Evolutionary conservation across 2,329 filamentous ascomycete genomes (phyloP).

Genomic region (Teratosphaeriaceae sp.): DNA sequence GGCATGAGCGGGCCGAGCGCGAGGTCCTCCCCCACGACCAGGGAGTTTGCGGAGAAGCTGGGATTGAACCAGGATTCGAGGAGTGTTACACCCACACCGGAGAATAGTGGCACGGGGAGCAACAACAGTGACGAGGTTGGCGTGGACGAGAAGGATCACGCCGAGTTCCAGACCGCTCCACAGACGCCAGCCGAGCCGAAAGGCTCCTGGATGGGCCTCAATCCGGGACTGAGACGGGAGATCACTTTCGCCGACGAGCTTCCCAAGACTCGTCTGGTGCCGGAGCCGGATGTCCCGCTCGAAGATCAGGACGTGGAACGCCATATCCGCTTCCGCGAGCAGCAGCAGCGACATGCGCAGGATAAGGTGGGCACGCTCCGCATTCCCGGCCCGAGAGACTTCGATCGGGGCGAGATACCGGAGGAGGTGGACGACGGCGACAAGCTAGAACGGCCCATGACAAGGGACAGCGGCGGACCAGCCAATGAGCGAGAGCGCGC

Average conservation of each 20-base stretch:
- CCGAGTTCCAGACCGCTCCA: background rate
- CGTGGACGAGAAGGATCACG: slow-evolving; percentile 5
- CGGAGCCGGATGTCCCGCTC: slow-evolving; percentile 41
- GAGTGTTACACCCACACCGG: slow-evolving; percentile 30
- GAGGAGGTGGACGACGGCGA: slow-evolving; percentile 46
- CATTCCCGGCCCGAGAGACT: slow-evolving; percentile 88
- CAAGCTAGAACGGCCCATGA: slow-evolving; percentile 20
- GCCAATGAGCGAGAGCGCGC: background rate
- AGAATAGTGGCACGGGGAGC: slow-evolving; percentile 16
- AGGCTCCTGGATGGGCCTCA: slow-evolving; percentile 20
- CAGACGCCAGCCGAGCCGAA: background rate
- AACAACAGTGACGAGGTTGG: slow-evolving; percentile 8
- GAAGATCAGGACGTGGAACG: slow-evolving; percentile 40
- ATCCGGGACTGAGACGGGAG: slow-evolving; percentile 32
- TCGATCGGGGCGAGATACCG: slow-evolving; percentile 73
- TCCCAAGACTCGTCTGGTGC: slow-evolving; percentile 21
- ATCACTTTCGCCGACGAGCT: slow-evolving; percentile 67
- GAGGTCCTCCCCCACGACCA: too few species aligned
- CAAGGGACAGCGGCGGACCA: slow-evolving; percentile 17
- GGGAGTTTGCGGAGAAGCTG: slow-evolving; percentile 41
- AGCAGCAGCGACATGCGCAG: slow-evolving; percentile 59
- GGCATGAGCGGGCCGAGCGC: too few species aligned
- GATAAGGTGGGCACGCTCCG: slow-evolving; percentile 68
- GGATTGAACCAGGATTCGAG: slow-evolving; percentile 25
- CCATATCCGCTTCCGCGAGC: slow-evolving; percentile 82